phyloP scores from a whole-genome alignment of 805 yeast species.

The Metschnikowia borealis region DNA sequence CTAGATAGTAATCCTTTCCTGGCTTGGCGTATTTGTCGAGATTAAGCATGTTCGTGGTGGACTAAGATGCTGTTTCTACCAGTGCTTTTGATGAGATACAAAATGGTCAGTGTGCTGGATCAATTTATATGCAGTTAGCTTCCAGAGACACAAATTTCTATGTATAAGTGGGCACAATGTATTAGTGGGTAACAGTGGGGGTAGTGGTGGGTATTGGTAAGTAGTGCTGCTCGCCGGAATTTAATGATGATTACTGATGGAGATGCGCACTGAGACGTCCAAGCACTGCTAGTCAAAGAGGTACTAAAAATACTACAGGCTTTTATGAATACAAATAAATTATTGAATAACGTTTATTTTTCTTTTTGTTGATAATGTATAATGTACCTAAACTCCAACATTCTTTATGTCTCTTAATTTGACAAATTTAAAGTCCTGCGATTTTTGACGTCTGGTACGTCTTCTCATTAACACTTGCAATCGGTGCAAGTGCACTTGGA shows the following conservation, averaged over 20 bases:
- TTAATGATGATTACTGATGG: not conserved
- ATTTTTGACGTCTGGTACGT: not conserved
- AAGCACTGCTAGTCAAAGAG: not conserved
- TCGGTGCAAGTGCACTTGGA: slow-evolving; percentile 5
- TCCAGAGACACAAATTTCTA: not conserved
- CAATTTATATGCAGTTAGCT: not conserved
- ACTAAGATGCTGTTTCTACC: not conserved
- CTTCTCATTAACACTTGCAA: slow-evolving; percentile 4
- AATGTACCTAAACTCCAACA: too few relatives aligned
- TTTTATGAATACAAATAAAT: not conserved
- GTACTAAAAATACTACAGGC: not conserved
- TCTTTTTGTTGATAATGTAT: too few relatives aligned
- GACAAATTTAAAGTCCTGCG: not conserved
- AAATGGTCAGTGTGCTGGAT: not conserved
- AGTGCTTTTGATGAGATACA: not conserved
- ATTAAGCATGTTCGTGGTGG: slow-evolving; percentile 23
- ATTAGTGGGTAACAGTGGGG: not conserved
- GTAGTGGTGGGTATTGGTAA: too few relatives aligned
- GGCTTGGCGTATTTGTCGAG: slow-evolving; percentile 43
- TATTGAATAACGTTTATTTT: too few relatives aligned
- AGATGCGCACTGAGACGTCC: not conserved
- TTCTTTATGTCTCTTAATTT: not conserved
- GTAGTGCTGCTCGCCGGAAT: not conserved
- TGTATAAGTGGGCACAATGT: not conserved
- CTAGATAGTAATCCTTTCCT: slow-evolving; percentile 54